These are phyloP conservation scores for Trypanosoma vivax DNA, from an alignment of 208 protist species.

Conservation along the genomic window DNA sequence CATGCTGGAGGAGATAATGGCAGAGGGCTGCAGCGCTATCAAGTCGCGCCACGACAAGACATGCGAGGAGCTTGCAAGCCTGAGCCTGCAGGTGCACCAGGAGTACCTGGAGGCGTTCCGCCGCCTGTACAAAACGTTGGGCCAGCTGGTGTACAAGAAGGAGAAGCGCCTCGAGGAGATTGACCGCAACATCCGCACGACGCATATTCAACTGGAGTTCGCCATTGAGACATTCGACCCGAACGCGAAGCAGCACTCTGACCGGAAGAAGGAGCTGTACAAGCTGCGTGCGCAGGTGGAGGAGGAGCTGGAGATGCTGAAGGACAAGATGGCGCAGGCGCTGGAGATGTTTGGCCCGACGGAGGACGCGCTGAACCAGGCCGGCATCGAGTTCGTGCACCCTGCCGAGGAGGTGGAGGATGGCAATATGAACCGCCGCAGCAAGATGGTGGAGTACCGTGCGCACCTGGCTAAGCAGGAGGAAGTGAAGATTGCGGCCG, in stretches of 20 bases:
- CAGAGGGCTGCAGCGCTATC: constrained; percentile 43
- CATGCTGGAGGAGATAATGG: constrained; percentile 61
- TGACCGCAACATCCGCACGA: constrained; percentile 42
- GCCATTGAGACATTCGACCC: constrained; percentile 6
- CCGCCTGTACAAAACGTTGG: constrained; percentile 2
- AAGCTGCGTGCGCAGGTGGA: constrained; percentile 19
- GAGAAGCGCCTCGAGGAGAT: constrained; percentile 43
- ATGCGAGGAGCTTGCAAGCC: constrained; percentile 28
- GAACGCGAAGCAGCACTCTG: constrained; percentile 3
- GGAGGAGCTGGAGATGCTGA: constrained; percentile 51
- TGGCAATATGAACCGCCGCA: constrained; percentile 3
- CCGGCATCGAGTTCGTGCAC: constrained; percentile 2
- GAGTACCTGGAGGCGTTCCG: constrained; percentile 4
- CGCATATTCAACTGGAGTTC: constrained; percentile 3
- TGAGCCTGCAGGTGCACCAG: constrained; percentile 2
- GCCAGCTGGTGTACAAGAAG: constrained; percentile 35
- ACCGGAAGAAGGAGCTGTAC: constrained; percentile 37
- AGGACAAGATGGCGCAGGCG: constrained; percentile 27
- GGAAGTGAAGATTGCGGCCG: constrained; percentile 3
- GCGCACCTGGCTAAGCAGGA: constrained; percentile 5
- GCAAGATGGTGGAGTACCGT: constrained; percentile 7
- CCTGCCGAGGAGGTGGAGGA: constrained; percentile 1
- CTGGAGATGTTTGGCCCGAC: constrained; percentile 3
- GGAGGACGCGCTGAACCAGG: constrained; percentile 4
- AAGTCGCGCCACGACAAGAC: constrained; percentile 58